Conservation (phyloP, 2,329 filamentous ascomycete genomes). For the Penicillium freii region DNA sequence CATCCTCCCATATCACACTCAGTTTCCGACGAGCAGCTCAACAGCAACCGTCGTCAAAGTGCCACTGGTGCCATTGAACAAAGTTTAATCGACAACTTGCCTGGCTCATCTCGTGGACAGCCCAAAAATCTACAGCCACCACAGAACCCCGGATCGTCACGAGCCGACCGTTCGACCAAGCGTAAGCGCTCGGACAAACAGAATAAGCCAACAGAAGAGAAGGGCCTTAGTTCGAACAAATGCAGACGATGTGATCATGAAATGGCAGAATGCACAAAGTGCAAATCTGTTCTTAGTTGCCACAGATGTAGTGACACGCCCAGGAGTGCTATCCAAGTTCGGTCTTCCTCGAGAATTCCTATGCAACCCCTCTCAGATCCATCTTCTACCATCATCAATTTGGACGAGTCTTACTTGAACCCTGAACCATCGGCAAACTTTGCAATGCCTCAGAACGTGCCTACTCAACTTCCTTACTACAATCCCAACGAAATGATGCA, state of each 20-base stretch:
- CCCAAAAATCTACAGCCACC: not conserved
- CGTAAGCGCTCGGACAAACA: not conserved
- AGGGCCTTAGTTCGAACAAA: too few species aligned
- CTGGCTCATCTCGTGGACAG: not conserved
- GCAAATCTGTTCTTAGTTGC: not conserved
- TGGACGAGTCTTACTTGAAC: not conserved
- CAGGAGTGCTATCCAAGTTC: not conserved
- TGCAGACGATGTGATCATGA: not conserved
- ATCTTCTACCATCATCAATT: not conserved
- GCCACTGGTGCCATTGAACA: not conserved
- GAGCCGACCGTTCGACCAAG: not conserved
- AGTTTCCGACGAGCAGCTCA: not conserved
- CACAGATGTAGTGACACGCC: not conserved
- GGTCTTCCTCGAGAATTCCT: not conserved
- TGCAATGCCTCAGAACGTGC: not conserved
- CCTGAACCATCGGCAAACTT: not conserved
- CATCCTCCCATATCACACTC: not conserved
- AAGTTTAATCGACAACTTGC: not conserved
- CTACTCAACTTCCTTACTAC: not conserved
- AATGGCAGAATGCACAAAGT: not conserved
- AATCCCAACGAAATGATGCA: not conserved
- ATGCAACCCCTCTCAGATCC: not conserved
- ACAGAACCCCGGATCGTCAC: not conserved
- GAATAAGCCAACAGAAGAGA: not conserved
- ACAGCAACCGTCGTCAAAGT: not conserved